These are phyloP conservation scores for Solidago caesia DNA, from an alignment of 129 eudicot species.

Conservation along the genomic window DNA sequence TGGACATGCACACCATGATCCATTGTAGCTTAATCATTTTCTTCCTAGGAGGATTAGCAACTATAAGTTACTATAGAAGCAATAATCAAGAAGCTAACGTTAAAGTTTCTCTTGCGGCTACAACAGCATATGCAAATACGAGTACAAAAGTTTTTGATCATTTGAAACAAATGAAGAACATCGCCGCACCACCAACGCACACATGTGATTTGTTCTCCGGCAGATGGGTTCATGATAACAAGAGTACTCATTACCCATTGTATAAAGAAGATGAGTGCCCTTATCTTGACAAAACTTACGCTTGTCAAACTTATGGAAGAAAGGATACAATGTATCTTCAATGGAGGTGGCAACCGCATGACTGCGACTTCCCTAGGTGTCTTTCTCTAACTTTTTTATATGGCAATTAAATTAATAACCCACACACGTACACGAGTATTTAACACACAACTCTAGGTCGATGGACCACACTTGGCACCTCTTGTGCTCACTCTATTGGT, in stretches of 20 bases:
- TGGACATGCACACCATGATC: conserved; percentile 22
- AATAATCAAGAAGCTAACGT: conserved; percentile 8
- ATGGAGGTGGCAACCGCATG: conserved; percentile 41
- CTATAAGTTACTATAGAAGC: conserved; percentile 12
- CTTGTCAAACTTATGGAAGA: conserved; percentile 31
- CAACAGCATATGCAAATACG: background rate
- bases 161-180: background rate
- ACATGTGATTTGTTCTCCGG: conserved; percentile 34
- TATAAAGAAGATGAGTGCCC: conserved; percentile 28
- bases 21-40: conserved; percentile 25
- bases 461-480: too few species aligned
- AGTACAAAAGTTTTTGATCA: conserved; percentile 14
- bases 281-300: conserved; percentile 16
- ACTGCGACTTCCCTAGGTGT: conserved; percentile 34
- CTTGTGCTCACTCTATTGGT: too few species aligned
- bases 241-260: conserved; percentile 24
- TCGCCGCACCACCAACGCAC: background rate
- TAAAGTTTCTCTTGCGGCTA: background rate
- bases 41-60: conserved; percentile 26
- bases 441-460: too few species aligned
- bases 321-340: conserved; percentile 31
- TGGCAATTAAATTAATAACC: background rate
- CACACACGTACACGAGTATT: too few species aligned
- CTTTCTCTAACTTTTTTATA: background rate
- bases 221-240: conserved; percentile 30